A percentile compares a stretch with the other conserved stretches of the same genome.
These are phyloP conservation scores for Solanum piurae DNA, from an alignment of 257 asterid genomes.

Conservation along the genomic window DNA sequence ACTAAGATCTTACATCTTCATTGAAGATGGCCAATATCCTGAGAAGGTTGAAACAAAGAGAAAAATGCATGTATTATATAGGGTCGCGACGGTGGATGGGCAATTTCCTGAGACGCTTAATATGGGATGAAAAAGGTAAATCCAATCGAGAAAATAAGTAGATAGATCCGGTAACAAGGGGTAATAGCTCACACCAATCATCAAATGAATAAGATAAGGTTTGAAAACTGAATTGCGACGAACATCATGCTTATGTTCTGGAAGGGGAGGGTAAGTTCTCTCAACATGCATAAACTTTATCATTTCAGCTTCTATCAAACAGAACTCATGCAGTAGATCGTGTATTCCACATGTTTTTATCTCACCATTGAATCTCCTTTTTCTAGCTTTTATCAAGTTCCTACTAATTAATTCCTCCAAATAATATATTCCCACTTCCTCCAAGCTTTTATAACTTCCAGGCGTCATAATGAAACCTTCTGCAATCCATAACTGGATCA, in stretches of 20 bases:
- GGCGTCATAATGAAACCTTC: conserved; percentile 2
- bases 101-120: not conserved
- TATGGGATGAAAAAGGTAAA: no score
- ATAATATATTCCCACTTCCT: not conserved
- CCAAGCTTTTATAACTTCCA: not conserved
- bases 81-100: no score
- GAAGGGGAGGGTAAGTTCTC: not conserved
- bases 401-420: not conserved
- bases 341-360: not conserved
- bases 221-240: no score
- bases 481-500: not conserved
- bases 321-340: not conserved
- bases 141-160: no score
- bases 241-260: not conserved
- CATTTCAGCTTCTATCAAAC: not conserved
- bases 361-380: not conserved
- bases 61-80: no score
- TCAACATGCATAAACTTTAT: not conserved
- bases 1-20: rapidly evolving
- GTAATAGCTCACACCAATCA: no score
- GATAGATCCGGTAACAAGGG: no score
- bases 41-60: not conserved
- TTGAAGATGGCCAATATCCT: not conserved
- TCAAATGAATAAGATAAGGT: no score
- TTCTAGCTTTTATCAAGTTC: not conserved